A percentile compares a stretch with the other conserved stretches of the same genome.
phyloP scores from a whole-genome alignment of 192 early-diverging fungal species.

The Coemansia javaensis region DNA sequence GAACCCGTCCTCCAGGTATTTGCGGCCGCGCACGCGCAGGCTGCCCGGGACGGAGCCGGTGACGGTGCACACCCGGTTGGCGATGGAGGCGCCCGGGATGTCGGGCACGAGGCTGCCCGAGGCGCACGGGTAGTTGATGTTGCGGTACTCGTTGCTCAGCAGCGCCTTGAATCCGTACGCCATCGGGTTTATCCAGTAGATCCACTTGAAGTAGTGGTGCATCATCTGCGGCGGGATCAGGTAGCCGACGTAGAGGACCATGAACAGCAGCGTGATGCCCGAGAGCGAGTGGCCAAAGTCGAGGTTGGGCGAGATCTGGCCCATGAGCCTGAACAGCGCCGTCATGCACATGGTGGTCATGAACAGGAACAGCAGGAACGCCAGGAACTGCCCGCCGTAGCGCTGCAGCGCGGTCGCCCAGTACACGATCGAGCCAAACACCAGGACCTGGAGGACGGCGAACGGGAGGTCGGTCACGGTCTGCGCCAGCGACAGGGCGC shows the following conservation, averaged over 20 bases:
- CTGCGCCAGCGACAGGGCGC: slow-evolving; percentile 59
- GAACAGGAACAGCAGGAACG: slow-evolving; percentile 59
- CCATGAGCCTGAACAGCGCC: slow-evolving; percentile 56
- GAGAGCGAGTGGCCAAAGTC: slow-evolving; percentile 46
- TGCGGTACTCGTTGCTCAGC: slow-evolving; percentile 66
- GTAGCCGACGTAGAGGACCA: slow-evolving; percentile 52
- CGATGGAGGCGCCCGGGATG: slow-evolving; percentile 32
- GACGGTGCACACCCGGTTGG: slow-evolving; percentile 59
- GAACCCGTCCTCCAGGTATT: slow-evolving; percentile 53
- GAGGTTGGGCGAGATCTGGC: slow-evolving; percentile 39
- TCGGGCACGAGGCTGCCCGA: slow-evolving; percentile 36
- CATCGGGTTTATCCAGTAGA: slow-evolving; percentile 67
- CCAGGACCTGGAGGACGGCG: slow-evolving; percentile 47
- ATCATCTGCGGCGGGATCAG: slow-evolving; percentile 57
- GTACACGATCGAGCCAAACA: slow-evolving; percentile 62
- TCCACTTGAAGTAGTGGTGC: slow-evolving; percentile 62
- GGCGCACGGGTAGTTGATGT: slow-evolving; percentile 31
- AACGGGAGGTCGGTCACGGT: slow-evolving; percentile 57
- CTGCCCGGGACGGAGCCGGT: slow-evolving; percentile 52
- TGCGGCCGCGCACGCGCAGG: slow-evolving; percentile 52
- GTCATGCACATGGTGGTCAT: slow-evolving; percentile 57
- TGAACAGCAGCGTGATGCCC: slow-evolving; percentile 33
- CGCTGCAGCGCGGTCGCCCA: slow-evolving; percentile 59
- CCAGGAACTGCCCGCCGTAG: slow-evolving; percentile 60
- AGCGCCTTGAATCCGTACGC: slow-evolving; percentile 64